Base-by-base conservation (phyloP, 345 rosid species). In the Eucalyptus viminalis region DNA sequence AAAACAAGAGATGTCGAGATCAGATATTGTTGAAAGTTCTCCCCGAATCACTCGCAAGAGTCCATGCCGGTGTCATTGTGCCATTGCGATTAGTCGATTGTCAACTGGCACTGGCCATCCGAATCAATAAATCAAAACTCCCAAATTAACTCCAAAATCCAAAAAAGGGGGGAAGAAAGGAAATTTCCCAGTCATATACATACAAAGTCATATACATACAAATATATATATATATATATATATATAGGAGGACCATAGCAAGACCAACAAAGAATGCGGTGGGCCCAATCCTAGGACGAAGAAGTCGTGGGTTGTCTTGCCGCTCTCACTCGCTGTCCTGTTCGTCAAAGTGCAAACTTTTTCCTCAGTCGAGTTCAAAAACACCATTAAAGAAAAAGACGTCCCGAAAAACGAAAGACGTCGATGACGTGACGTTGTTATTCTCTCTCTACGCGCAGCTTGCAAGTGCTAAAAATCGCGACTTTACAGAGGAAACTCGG, bases 161-260 rank as follows among this genome's bases (percentile, higher is more conserved):
- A 14, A 67, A 34, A 34, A 17, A 5, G 0, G 6, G 0, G 6
- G 24, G 22, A 1, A 8, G 11, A 31, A 37, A 37, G 14, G 27
- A 40, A 76, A 76, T 19, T 76, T 40, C 15, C 4, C 45, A 44
- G 9, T 76, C 83, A 43, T 76, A 22, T 40, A 10, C 25, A 53
- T 53, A 53, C 58, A 21, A 53, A 53, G 9, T 76, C 83, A 40
- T 76, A 21, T 40, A 10, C 25, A 53, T 53, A 53, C 58, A 21
- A 53, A 53, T 19, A 19, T n/a, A n/a, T n/a, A n/a, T n/a, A 49
- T 17, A 34, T 45, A 45, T 7, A 53, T 56, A 17, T 56, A 24
- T 56, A 62, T 40, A 12, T 6, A 37, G 47, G 2, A 5, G 29
- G 83, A 24, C 83, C 83, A 76, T 2, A 10, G 14, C 9, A 72